Evolutionary conservation across 495 filamentous ascomycete genomes (phyloP), one percentile per base, ranked within the genome.

Genomic region (Haplographium delicatum): DNA sequence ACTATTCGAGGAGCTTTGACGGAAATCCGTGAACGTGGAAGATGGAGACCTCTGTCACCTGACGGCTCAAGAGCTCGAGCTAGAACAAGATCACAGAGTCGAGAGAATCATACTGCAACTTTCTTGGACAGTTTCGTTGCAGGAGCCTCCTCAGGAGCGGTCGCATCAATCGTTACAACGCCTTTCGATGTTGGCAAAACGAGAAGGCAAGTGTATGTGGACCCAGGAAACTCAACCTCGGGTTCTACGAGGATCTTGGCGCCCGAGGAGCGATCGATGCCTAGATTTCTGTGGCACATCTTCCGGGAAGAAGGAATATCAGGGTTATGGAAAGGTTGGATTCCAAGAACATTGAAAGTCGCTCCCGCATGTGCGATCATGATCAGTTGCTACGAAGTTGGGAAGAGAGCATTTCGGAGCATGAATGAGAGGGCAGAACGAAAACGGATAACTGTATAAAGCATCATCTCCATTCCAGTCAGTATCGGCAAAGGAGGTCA

Each of bases 131-230:
- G 86, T 62, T 97, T 98, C 60, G 69, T 90, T 31, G 86, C 89
- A 2, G 93, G 93, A 15, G 88, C 88, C 1, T 56, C 71, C 3
- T 93, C 89, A 0, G 93, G 93, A 2, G 84, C 87, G 0, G 68
- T 94, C 11, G 91, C 93, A 3, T 88, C 91, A 4, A 71, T 95
- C n/a, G 73, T 93, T 13, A 98, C 93, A 0, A 96, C 88, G 34
- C 93, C 93, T 3, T 98, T 97, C 57, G 93, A 98, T 62, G 93
- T 98, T 0, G 93, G 93, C 16, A 98, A 98, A 72, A 98, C 94
- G 8, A 74, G 94, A 38, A 86, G 88, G 50, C 93, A 98, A 64
- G 85, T 96, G 7, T 80, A 80, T 56, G 72, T 75, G 24, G 79
- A 85, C 23, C 60, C 69, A 5, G 50, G 64, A 3, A 48, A 59